Evolutionary conservation across 2,329 filamentous ascomycete species (phyloP), one percentile per base, ranked within the genome.

Genomic region (Sclerotinia borealis): DNA sequence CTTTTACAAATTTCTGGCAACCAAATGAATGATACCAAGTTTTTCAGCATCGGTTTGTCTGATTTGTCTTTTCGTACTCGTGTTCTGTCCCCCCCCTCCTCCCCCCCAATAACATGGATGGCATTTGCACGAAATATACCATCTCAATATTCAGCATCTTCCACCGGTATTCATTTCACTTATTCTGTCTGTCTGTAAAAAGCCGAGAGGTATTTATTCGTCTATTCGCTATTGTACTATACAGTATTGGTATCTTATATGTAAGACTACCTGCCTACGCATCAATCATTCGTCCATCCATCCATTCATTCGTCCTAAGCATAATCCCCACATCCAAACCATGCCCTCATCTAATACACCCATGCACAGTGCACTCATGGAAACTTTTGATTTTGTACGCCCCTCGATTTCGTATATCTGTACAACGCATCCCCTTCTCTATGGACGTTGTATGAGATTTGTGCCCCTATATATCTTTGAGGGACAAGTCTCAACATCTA

Each of bases 161-260:
- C 4, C 4, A 25, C n/a, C n/a, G n/a, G n/a, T n/a, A n/a, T 19
- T 4, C n/a, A 17, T 45, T 31, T 6, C 7, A 15, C 10, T 10
- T 29, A 9, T 45, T n/a, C n/a, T n/a, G n/a, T n/a, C n/a, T n/a
- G n/a, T n/a, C n/a, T n/a, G n/a, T n/a, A n/a, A 34, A 17, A 34
- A 63, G 61, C 59, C 36, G 61, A 63, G 61, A 63, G 55, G 25
- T 63, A n/a, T 63, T 59, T 34, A 25, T 58, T 58, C 39, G 13
- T 58, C 54, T 58, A 45, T 64, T 61, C 27, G 51, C 64, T 61
- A 47, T 61, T 31, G 61, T 67, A 67, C 62, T 55, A 65, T 67
- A 67, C 64, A 67, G 47, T 67, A 61, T 58, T 25, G 10, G 34
- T 45, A 63, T 43, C 27, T n/a, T 63, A 62, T 59, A 61, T 52